These are phyloP conservation scores for Madurella mycetomatis DNA, from an alignment of 2,329 filamentous ascomycete species.

Conservation along the genomic window DNA sequence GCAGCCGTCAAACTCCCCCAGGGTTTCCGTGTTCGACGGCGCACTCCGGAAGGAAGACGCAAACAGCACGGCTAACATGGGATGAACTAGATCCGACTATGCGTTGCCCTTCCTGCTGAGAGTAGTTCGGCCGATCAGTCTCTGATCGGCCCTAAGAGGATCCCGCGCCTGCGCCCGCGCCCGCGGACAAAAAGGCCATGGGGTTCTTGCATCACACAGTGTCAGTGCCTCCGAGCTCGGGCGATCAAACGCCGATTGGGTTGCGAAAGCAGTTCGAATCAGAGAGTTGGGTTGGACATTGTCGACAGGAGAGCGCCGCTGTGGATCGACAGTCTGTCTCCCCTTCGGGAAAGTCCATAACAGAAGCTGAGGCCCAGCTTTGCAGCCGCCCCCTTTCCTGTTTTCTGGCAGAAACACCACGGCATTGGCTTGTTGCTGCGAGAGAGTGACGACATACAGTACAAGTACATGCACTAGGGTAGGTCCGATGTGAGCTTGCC, in stretches of 20 bases:
- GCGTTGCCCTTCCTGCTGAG: background rate
- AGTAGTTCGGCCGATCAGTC: slow-evolving; percentile 19
- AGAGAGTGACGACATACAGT: too few species aligned
- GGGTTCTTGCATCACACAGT: background rate
- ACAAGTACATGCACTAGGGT: too few species aligned
- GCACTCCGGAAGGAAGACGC: slow-evolving; percentile 12
- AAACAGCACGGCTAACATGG: slow-evolving; percentile 18
- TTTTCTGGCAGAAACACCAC: too few species aligned
- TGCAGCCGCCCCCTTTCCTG: too few species aligned
- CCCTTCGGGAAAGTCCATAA: too few species aligned
- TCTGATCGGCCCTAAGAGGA: slow-evolving; percentile 26
- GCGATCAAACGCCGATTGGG: slow-evolving; percentile 18
- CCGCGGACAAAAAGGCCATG: background rate
- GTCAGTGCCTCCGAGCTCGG: slow-evolving; percentile 5
- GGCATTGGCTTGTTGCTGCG: too few species aligned
- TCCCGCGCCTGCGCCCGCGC: background rate
- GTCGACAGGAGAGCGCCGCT: too few species aligned
- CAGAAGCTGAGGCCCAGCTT: too few species aligned
- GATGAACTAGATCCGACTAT: slow-evolving; percentile 26
- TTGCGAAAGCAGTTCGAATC: background rate
- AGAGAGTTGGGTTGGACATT: too few species aligned
- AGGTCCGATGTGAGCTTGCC: too few species aligned
- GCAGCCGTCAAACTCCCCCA: slow-evolving; percentile 4
- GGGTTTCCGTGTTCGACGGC: slow-evolving; percentile 9
- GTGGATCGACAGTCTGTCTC: too few species aligned